Base-by-base conservation (phyloP, 2,329 filamentous ascomycete genomes). In the Pseudocercospora vitis region DNA sequence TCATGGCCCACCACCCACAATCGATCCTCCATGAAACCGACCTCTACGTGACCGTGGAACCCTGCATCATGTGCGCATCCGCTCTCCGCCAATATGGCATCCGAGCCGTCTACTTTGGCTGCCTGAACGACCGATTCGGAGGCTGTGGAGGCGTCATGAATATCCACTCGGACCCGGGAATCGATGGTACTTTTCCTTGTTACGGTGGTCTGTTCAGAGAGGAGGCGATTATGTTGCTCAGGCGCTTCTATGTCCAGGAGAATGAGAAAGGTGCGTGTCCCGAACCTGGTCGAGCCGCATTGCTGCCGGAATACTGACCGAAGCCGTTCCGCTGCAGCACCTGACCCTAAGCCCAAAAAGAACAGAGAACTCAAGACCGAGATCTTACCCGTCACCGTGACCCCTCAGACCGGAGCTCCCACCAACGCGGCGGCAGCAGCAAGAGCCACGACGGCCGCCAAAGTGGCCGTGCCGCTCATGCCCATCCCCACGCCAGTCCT, bases 11-110 rank as follows among this genome's bases (percentile, higher is more conserved):
- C 48, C 81, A 94, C 61, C 80, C 86, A 49, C 80, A 83, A 28
- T 80, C 79, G 9, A 82, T 92, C 58, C 78, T 97, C 62, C 78
- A 77, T 32, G 82, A 91, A 60, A 87, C 85, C 7, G 84, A 87
- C 66, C 82, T 99, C 48, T 99, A 99, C 72, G 94, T 99, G 45
- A 99, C 94, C 0, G 92, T 99, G 50, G 95, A 99, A 74, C 94
- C 94, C 3, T 99, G 94, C 71, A 90, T 99, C 75, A 99, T 99
- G 94, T 99, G 94, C 70, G 94, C 94, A 9, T 95, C 91, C 5
- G 84, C 95, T 49, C 80, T 99, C 47, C 84, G 91, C 48, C 95
- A 99, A 72, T 86, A 95, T 60, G 83, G 85, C 11, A 91, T 99
- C 71, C 83, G 87, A 58, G 87, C 87, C 62, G 94, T 99, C 26